phyloP scores from a whole-genome alignment of 306 rosid species.

The Glycine soja region DNA sequence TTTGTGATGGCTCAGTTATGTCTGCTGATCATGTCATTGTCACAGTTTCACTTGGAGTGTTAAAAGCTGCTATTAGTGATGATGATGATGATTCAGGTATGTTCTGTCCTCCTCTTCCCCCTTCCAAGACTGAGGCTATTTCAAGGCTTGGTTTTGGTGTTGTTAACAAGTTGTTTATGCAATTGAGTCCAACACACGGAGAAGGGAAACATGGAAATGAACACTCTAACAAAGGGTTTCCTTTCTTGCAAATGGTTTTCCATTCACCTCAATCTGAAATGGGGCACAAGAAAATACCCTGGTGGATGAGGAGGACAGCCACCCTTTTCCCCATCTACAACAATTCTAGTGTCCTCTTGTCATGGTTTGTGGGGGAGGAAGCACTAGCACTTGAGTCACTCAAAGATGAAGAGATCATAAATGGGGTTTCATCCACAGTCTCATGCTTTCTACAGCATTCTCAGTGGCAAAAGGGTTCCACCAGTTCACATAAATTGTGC shows the following conservation, averaged over 20 bases:
- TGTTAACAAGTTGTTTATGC: constrained; percentile 90
- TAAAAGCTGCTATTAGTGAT: constrained; percentile 63
- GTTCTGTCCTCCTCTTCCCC: constrained; percentile 86
- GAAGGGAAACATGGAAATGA: too few species aligned
- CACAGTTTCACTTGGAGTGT: constrained; percentile 91
- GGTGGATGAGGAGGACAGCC: too few species aligned
- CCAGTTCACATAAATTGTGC: constrained; percentile 33
- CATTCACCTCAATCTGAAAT: constrained; percentile 10
- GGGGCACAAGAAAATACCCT: too few species aligned
- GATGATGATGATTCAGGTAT: constrained; percentile 58
- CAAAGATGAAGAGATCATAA: too few species aligned
- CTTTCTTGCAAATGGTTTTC: constrained; percentile 77
- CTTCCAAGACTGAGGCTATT: constrained; percentile 80
- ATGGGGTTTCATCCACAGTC: background rate
- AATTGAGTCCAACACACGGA: constrained; percentile 53
- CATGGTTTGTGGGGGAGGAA: too few species aligned
- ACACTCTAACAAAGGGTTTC: constrained; percentile 49
- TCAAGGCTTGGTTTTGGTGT: constrained; percentile 96
- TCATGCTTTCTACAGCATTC: constrained; percentile 54
- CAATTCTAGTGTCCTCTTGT: too few species aligned
- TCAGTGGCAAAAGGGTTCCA: too few species aligned
- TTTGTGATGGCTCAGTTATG: constrained; percentile 73
- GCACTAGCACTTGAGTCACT: too few species aligned
- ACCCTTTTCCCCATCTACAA: too few species aligned
- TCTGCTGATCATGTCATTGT: constrained; percentile 88